Conservation (phyloP, 306 rosid genomes). For the Betula pendula region DNA sequence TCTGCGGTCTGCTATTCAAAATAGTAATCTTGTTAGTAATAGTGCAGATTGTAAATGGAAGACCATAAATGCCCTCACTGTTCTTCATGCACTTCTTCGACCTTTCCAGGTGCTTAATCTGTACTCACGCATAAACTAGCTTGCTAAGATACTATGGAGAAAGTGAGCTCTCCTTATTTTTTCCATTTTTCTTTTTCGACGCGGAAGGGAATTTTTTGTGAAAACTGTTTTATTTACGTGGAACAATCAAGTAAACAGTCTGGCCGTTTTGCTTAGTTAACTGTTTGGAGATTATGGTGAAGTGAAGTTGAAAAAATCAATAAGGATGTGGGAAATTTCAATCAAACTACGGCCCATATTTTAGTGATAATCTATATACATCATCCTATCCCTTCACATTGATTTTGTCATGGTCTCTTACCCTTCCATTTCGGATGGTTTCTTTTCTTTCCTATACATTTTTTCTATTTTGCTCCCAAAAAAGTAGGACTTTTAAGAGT, state of each 20-base stretch:
- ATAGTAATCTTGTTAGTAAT: slow-evolving; percentile 52
- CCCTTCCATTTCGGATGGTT: background rate
- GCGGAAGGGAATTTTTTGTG: background rate
- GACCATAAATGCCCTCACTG: slow-evolving; percentile 53
- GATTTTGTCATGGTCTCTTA: background rate
- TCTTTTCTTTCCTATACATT: background rate
- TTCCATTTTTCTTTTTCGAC: background rate
- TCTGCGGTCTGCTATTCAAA: slow-evolving; percentile 64
- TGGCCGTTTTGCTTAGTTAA: background rate
- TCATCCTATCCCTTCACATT: background rate
- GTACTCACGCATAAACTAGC: background rate
- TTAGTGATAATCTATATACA: background rate
- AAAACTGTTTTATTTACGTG: background rate
- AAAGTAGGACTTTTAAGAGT: background rate
- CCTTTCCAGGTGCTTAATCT: slow-evolving; percentile 72
- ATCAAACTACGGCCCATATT: background rate
- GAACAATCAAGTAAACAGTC: background rate
- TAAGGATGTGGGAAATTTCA: background rate
- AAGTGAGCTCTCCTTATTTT: background rate
- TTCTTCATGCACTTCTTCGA: slow-evolving; percentile 77
- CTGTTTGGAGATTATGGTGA: background rate
- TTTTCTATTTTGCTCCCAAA: background rate
- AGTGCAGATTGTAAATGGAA: slow-evolving; percentile 48
- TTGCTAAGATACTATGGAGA: slow-evolving; percentile 1
- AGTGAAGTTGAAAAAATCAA: background rate